phyloP scores from a whole-genome alignment of 371 early-diverging fungal genomes.

The Circinella umbellata region DNA sequence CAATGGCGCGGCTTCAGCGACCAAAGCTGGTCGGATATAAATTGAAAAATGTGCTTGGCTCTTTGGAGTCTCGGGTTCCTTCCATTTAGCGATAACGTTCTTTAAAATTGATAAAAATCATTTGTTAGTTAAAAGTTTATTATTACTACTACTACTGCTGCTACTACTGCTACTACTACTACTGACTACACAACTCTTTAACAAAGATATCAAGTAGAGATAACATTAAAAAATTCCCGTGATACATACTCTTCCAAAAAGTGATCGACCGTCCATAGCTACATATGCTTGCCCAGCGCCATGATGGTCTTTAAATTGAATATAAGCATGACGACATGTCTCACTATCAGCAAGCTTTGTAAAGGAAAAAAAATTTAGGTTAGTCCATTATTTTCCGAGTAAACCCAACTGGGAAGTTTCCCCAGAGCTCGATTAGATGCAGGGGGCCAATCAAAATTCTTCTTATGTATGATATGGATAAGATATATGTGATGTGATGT shows the following conservation, averaged over 20 bases:
- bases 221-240: neutral
- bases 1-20: neutral
- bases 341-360: constrained; percentile 26
- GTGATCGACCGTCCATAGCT: constrained; percentile 73
- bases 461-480: constrained; percentile 10
- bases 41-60: constrained; percentile 65
- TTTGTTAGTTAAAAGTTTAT: neutral
- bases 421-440: constrained; percentile 14
- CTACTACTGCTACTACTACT: no score
- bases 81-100: constrained; percentile 36
- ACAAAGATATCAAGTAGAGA: neutral
- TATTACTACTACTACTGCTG: no score
- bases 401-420: constrained; percentile 2
- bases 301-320: constrained; percentile 68
- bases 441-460: constrained; percentile 7
- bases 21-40: constrained; percentile 8
- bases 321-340: constrained; percentile 12
- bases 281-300: constrained; percentile 76
- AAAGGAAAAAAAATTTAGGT: neutral
- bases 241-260: constrained; percentile 53
- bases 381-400: neutral
- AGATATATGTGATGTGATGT: constrained; percentile 1
- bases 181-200: no score
- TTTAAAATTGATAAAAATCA: constrained; percentile 10
- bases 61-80: constrained; percentile 66